Conservation (phyloP, 2,329 filamentous ascomycete genomes). For the Fusarium pseudograminearum region DNA sequence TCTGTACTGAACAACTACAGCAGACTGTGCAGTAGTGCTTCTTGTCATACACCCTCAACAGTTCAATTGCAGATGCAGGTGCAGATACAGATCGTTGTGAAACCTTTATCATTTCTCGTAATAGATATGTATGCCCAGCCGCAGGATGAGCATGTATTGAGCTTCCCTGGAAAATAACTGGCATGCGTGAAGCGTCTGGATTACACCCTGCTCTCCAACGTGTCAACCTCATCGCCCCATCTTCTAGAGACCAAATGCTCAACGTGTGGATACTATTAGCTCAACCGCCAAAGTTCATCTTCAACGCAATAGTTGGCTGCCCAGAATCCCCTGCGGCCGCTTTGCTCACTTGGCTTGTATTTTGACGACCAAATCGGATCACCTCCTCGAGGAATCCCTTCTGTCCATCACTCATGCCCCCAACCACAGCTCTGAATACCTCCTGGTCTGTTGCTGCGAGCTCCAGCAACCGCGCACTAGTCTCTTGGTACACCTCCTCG, state of each 20-base stretch:
- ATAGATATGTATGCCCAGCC: conserved; percentile 12
- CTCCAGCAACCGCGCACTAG: conserved; percentile 80
- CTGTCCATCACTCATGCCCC: conserved; percentile 75
- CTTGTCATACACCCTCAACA: conserved; percentile 4
- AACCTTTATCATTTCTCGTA: conserved; percentile 18
- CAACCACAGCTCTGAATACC: conserved; percentile 80
- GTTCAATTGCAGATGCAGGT: not conserved
- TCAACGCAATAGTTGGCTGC: conserved; percentile 88
- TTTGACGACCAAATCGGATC: conserved; percentile 72
- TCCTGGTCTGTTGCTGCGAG: conserved; percentile 80
- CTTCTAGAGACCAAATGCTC: conserved; percentile 5
- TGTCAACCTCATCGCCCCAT: conserved; percentile 1
- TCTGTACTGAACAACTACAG: not conserved
- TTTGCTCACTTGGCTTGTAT: conserved; percentile 56
- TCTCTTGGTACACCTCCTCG: conserved; percentile 74
- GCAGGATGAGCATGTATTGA: conserved; percentile 1
- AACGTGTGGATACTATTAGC: conserved; percentile 11
- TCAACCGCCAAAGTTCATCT: conserved; percentile 85
- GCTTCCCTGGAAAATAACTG: conserved; percentile 20
- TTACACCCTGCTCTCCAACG: conserved; percentile 13
- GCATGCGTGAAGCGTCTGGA: conserved; percentile 17
- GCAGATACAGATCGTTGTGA: not conserved
- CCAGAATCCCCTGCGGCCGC: conserved; percentile 58
- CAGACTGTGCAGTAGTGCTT: not conserved
- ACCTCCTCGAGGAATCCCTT: conserved; percentile 85